Evolutionary conservation across 306 rosid species (phyloP), one percentile per base, ranked within the genome.

Genomic region (Datisca glomerata): DNA sequence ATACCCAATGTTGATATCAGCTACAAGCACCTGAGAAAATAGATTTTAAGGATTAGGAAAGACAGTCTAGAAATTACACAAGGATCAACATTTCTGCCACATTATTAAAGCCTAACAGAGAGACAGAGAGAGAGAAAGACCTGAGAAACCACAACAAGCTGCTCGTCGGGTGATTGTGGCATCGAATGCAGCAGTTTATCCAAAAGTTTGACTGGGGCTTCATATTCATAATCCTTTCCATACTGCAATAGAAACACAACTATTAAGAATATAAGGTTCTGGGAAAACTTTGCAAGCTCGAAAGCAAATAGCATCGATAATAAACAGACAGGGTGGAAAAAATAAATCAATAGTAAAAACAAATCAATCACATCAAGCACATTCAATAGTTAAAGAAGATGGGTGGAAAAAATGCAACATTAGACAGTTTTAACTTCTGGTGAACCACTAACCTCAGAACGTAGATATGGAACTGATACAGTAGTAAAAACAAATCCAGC

Each of bases 401-500:
- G 18, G 1, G 27, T 7, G 25, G 25, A 0, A 13, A 18, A 24
- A 24, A 37, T 21, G n/a, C n/a, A n/a, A n/a, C n/a, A n/a, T n/a
- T n/a, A n/a, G n/a, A n/a, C n/a, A n/a, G n/a, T n/a, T n/a, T n/a
- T n/a, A n/a, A n/a, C n/a, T n/a, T 22, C 19, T 13, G 9, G 18
- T 8, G 28, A 47, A 54, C 17, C 8, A 52, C 85, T 11, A 58
- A 91, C 98, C 98, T 91, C 94, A 7, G 98, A 91, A 5, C 96
- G 94, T 45, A 91, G 96, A 73, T 91, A 91, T 12, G 98, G 96
- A 66, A 91, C 94, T 5, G 96, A 91, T 12, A 91, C 87, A 22
- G 80, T 45, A 24, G 85, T 44, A 45, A 91, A 91, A 21, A 91
- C 96, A 66, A 91, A 78, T 65, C 96, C 98, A 20, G 86, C 98